These are phyloP conservation scores for Botryotinia narcissicola DNA, from an alignment of 2,329 filamentous ascomycete species.

Conservation along the genomic window DNA sequence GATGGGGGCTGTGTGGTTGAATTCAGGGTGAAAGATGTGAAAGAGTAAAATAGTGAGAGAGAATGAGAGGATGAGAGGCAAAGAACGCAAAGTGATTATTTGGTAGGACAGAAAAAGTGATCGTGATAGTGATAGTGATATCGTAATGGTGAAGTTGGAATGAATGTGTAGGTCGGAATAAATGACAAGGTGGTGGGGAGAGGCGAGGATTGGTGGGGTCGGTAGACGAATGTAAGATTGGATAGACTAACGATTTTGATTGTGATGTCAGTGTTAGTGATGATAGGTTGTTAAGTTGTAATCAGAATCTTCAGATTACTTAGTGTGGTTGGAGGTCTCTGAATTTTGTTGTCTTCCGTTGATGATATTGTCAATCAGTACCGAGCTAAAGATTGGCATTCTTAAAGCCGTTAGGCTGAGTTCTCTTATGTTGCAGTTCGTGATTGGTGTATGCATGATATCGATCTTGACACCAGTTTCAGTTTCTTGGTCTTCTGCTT, in stretches of 20 bases:
- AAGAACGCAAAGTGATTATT: not conserved
- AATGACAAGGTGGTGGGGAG: not conserved
- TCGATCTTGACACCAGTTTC: not conserved
- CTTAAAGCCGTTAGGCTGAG: not conserved
- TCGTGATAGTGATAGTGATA: not conserved
- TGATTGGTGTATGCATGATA: not conserved
- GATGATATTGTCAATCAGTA: not conserved
- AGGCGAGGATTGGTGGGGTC: not conserved
- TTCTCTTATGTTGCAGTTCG: not conserved
- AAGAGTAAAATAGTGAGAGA: not conserved
- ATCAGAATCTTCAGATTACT: not conserved
- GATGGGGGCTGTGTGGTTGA: not conserved
- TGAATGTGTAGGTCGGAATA: not conserved
- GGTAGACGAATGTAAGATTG: not conserved
- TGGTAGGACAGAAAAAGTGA: not conserved
- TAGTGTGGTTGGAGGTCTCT: not conserved
- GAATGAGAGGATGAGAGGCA: not conserved
- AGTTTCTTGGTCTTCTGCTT: not conserved
- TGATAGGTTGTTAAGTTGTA: not conserved
- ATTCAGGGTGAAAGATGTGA: fast-evolving
- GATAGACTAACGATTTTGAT: not conserved
- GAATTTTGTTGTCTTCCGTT: not conserved
- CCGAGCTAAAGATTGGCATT: not conserved
- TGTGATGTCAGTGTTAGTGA: not conserved
- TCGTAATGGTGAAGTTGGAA: not conserved